A percentile compares a stretch with the other conserved stretches of the same genome.
Evolutionary conservation across 2,329 filamentous ascomycete species (phyloP).

Genomic region (Colletotrichum coccodes): DNA sequence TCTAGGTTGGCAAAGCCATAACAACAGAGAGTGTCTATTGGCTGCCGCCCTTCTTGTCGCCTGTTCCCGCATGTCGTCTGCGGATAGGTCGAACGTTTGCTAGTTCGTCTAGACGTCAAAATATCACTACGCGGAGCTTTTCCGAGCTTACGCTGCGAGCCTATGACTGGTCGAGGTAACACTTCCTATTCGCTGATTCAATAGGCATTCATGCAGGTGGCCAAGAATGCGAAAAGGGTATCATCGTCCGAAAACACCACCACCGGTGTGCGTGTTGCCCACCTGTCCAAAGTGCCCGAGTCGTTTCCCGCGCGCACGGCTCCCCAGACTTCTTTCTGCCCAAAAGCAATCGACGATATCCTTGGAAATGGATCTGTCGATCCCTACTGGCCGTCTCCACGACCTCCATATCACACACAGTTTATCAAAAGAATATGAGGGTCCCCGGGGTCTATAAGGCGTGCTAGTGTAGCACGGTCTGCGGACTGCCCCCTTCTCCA

Average conservation of each 20-base stretch:
- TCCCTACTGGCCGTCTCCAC: slow-evolving; percentile 21
- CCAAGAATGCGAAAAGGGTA: neutral
- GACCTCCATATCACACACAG: slow-evolving; percentile 18
- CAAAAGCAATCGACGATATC: slow-evolving; percentile 8
- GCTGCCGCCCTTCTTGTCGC: slow-evolving; percentile 38
- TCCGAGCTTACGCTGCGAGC: neutral
- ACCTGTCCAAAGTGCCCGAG: neutral
- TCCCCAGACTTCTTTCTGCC: neutral
- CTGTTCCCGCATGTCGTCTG: neutral
- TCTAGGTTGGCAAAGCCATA: neutral
- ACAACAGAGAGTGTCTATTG: no score
- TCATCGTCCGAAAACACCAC: neutral
- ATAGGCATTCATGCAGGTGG: neutral
- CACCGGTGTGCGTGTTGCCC: slow-evolving; percentile 1
- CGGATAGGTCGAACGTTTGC: neutral
- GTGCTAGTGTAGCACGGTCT: slow-evolving; percentile 5
- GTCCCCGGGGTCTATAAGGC: neutral
- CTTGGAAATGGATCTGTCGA: slow-evolving; percentile 18
- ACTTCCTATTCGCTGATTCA: slow-evolving; percentile 1
- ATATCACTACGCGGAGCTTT: neutral
- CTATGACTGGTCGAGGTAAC: neutral
- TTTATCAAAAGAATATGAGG: neutral
- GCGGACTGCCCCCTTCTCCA: slow-evolving; percentile 6
- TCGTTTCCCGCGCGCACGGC: slow-evolving; percentile 12
- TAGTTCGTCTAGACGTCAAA: slow-evolving; percentile 11